Evolutionary conservation across 371 early-diverging fungal genomes (phyloP), one percentile per base, ranked within the genome.

Genomic region (Circinella minor): DNA sequence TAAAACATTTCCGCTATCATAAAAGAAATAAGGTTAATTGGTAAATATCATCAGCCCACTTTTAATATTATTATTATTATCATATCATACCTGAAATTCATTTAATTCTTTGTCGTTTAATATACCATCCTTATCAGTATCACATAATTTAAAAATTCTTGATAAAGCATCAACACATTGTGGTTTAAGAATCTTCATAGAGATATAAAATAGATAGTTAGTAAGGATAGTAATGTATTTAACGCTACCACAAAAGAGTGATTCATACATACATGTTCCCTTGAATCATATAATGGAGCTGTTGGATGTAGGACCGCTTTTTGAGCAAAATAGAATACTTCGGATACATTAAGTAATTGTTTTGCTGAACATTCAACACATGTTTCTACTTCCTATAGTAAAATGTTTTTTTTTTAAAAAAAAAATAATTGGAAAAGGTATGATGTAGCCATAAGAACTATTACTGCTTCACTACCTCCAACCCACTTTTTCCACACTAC

Each of bases 271-370:
- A 93, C 93, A 76, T 97, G 97, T 71, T 94, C 95, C 64, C 94
- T 82, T 7, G 96, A 93, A 82, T 99, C 98, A 68, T 96, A 99
- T 18, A 99, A 84, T 15, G 97, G 97, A 4, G 95, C 94, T 4
- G 97, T 97, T 6, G 99, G 99, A 72, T 99, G 96, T 37, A 98
- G 81, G 13, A 99, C 98, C 2, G 98, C 98, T 79, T 97, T 97
- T 85, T 97, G 97, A 3, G 98, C 98, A 87, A 98, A 98, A 82
- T 97, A 99, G 70, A 99, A 99, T n/a, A 98, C 95, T 81, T 99
- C 99, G 0, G 96, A 92, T 4, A 98, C 96, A 73, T 98, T 98
- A 60, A 97, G 80, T 36, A 94, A 81, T 73, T 93, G 92, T 77
- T 95, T 95, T n/a, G 98, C 95, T 3, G 97, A 97, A 76, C 97